Conservation (phyloP, 2,329 filamentous ascomycete species). For the Leptographium radiaticola region DNA sequence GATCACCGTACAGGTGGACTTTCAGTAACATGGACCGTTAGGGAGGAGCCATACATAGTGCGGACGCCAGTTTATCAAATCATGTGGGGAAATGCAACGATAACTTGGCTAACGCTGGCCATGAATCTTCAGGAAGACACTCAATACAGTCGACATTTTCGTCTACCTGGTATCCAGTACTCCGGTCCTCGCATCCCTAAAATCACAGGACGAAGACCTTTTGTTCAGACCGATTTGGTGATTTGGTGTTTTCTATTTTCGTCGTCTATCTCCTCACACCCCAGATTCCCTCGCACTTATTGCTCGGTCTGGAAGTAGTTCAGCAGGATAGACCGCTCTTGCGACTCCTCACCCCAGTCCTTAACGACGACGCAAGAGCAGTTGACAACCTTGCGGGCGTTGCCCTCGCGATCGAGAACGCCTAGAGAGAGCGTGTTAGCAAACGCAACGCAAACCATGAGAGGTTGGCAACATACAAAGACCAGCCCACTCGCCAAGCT, state of each 20-base stretch:
- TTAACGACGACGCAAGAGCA: slow-evolving; percentile 99
- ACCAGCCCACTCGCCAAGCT: slow-evolving; percentile 99
- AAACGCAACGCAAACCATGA: neutral
- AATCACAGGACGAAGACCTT: neutral
- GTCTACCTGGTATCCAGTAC: slow-evolving; percentile 9
- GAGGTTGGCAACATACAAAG: slow-evolving; percentile 61
- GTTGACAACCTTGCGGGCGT: slow-evolving; percentile 99
- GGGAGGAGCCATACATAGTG: no score
- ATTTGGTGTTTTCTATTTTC: slow-evolving; percentile 1
- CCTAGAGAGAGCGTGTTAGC: slow-evolving; percentile 38
- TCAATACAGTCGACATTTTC: slow-evolving; percentile 2
- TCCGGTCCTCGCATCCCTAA: neutral
- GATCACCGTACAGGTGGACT: no score
- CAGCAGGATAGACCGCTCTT: slow-evolving; percentile 96
- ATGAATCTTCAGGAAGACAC: neutral
- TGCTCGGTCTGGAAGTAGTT: slow-evolving; percentile 99
- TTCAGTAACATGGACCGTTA: no score
- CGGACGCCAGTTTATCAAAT: no score
- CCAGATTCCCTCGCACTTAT: slow-evolving; percentile 26
- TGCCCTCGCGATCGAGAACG: slow-evolving; percentile 97
- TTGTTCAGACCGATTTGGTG: neutral
- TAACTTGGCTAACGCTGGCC: neutral
- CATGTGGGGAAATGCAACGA: neutral
- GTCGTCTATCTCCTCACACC: neutral
- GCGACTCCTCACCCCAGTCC: slow-evolving; percentile 99